These are phyloP conservation scores for Collybiopsis luxurians DNA, from an alignment of 768 basidiomycete species.

Conservation along the genomic window DNA sequence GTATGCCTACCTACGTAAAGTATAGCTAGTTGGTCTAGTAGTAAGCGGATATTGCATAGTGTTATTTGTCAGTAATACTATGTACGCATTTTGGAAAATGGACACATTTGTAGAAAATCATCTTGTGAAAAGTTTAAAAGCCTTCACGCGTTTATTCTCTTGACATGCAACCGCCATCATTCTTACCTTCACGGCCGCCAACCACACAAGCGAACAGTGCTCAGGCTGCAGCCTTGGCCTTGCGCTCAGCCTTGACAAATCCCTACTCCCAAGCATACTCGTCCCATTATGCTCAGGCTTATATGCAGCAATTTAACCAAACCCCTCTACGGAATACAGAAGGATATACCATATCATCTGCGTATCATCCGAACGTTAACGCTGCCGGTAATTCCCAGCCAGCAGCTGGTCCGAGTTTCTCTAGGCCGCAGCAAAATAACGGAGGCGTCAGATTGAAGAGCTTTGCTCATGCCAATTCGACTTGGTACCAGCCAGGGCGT, in stretches of 20 bases:
- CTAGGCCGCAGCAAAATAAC: background rate
- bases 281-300: constrained; percentile 57
- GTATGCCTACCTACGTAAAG: constrained; percentile 7
- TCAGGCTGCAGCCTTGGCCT: constrained; percentile 2
- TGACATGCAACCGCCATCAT: background rate
- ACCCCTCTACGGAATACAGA: constrained; percentile 24
- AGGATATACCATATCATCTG: constrained; percentile 38
- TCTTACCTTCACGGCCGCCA: background rate
- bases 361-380: constrained; percentile 24
- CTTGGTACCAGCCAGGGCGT: constrained; percentile 66
- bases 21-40: constrained; percentile 11
- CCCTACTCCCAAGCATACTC: constrained; percentile 26
- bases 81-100: constrained; percentile 7
- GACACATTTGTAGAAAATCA: background rate
- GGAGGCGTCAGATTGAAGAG: background rate
- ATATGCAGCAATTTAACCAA: constrained; percentile 31
- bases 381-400: background rate
- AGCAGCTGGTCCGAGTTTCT: background rate
- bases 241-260: constrained; percentile 1
- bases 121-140: no score
- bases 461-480: background rate
- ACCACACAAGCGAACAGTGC: background rate
- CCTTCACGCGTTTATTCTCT: background rate
- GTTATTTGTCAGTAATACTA: background rate
- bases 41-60: background rate